Percentiles rank a stretch among this genome's conserved stretches.
Evolutionary conservation across 495 filamentous ascomycete species (phyloP).

Genomic region (Aspergillus hancockii): DNA sequence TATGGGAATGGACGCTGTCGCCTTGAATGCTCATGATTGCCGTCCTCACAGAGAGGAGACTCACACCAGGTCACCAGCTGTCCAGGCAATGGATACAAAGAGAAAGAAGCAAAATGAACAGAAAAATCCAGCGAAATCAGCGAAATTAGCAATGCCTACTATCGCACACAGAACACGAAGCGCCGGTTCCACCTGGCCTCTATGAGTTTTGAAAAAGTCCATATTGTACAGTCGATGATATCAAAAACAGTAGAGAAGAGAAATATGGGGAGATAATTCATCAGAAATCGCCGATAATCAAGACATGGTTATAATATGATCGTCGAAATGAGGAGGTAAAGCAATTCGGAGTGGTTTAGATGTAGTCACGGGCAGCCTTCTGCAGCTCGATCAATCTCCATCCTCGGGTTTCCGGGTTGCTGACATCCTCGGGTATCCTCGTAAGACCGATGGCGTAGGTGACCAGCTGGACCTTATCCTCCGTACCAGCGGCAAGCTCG

Average conservation of each 20-base stretch:
- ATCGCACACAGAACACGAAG: slow-evolving; percentile 35
- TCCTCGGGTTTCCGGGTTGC: slow-evolving; percentile 91
- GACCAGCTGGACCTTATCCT: slow-evolving; percentile 96
- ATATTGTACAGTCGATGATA: slow-evolving; percentile 48
- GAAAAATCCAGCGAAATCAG: slow-evolving; percentile 22
- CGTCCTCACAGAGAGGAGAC: slow-evolving; percentile 24
- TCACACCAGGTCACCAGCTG: slow-evolving; percentile 5
- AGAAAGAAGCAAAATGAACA: slow-evolving; percentile 18
- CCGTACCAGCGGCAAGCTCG: slow-evolving; percentile 94
- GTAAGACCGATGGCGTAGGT: slow-evolving; percentile 98
- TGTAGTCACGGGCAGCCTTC: slow-evolving; percentile 96
- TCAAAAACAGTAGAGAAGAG: slow-evolving; percentile 31
- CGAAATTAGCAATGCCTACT: slow-evolving; percentile 24
- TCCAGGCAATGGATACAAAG: not conserved
- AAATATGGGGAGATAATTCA: slow-evolving; percentile 16
- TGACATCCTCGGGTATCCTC: slow-evolving; percentile 88
- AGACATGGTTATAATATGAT: slow-evolving; percentile 13
- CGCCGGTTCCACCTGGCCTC: slow-evolving; percentile 40
- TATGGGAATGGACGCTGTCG: slow-evolving; percentile 15
- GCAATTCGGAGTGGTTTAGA: slow-evolving; percentile 49
- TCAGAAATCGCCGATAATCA: slow-evolving; percentile 21
- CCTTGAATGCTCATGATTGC: not conserved
- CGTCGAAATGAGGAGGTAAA: slow-evolving; percentile 7
- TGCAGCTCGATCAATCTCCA: slow-evolving; percentile 98
- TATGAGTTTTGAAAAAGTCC: slow-evolving; percentile 33